Percentiles rank a stretch among this genome's conserved stretches.
phyloP scores from a whole-genome alignment of 75 land plant species.

The Ceratopteris richardii region DNA sequence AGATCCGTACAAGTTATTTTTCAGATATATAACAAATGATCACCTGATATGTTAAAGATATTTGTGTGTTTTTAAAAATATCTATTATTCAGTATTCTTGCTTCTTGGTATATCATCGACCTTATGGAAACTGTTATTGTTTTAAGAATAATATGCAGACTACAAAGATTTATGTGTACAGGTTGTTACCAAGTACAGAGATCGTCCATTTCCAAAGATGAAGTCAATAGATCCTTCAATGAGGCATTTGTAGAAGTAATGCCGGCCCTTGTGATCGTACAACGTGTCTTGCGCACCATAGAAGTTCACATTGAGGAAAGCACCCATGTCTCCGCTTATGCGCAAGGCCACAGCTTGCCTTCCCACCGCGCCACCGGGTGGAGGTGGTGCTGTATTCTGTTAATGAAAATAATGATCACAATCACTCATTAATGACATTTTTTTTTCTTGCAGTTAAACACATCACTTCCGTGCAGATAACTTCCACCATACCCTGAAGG shows the following conservation, averaged over 20 bases:
- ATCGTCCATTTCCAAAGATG: constrained; percentile 80
- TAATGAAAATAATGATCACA: not conserved
- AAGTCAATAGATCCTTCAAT: constrained; percentile 86
- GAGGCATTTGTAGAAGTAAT: constrained; percentile 82
- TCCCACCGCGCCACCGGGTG: constrained; percentile 71
- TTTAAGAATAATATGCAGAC: too few species aligned
- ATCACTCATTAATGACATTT: too few species aligned
- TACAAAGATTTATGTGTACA: too few species aligned
- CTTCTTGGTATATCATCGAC: too few species aligned
- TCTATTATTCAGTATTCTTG: too few species aligned
- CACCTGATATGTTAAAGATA: too few species aligned
- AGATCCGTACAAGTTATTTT: too few species aligned
- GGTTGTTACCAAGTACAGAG: constrained; percentile 61
- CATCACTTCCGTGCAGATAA: too few species aligned
- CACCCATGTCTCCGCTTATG: constrained; percentile 81
- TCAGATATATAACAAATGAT: too few species aligned
- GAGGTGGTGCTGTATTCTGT: constrained; percentile 79
- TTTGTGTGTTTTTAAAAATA: too few species aligned
- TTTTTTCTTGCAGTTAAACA: not conserved
- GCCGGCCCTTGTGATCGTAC: constrained; percentile 78
- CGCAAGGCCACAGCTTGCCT: constrained; percentile 78
- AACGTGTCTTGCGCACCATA: constrained; percentile 90
- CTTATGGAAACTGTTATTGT: too few species aligned
- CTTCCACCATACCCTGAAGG: constrained; percentile 88
- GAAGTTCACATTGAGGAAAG: constrained; percentile 65